phyloP scores from a whole-genome alignment of 768 basidiomycete species.

The Cyathus striatus region DNA sequence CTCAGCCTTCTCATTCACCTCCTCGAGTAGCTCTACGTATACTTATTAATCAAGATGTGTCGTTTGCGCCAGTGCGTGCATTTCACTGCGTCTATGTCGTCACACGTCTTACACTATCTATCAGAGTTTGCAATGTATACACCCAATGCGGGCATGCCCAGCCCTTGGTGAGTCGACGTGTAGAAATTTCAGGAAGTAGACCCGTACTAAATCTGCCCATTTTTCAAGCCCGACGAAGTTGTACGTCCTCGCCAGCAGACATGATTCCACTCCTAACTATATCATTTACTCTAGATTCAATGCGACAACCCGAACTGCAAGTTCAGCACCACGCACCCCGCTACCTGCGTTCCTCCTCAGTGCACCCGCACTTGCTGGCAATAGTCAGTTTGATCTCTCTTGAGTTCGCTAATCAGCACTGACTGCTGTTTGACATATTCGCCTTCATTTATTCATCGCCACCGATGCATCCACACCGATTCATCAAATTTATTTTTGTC shows the following conservation, averaged over 20 bases:
- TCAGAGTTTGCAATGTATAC: conserved; percentile 44
- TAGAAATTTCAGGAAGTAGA: no score
- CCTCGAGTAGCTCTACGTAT: no score
- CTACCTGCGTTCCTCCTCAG: conserved; percentile 29
- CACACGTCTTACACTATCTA: conserved; percentile 1
- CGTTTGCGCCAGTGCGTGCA: conserved; percentile 46
- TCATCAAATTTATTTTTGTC: no score
- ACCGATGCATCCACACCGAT: no score
- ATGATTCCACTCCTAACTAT: not conserved
- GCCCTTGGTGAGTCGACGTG: no score
- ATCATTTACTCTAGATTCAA: conserved; percentile 1
- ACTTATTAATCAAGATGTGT: conserved; percentile 41
- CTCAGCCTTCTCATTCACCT: no score
- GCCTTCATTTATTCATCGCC: not conserved
- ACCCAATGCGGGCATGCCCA: conserved; percentile 41
- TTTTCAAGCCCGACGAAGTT: conserved; percentile 19
- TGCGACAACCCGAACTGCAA: conserved; percentile 36
- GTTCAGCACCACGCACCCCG: conserved; percentile 50
- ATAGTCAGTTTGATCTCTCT: conserved; percentile 10
- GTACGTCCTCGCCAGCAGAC: conserved; percentile 13
- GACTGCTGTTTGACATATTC: not conserved
- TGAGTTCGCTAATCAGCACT: no score
- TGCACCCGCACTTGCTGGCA: conserved; percentile 33
- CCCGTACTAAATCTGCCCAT: no score
- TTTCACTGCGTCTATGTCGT: not conserved